Conservation (phyloP, 805 yeast genomes). For the Candida yuanshanica region DNA sequence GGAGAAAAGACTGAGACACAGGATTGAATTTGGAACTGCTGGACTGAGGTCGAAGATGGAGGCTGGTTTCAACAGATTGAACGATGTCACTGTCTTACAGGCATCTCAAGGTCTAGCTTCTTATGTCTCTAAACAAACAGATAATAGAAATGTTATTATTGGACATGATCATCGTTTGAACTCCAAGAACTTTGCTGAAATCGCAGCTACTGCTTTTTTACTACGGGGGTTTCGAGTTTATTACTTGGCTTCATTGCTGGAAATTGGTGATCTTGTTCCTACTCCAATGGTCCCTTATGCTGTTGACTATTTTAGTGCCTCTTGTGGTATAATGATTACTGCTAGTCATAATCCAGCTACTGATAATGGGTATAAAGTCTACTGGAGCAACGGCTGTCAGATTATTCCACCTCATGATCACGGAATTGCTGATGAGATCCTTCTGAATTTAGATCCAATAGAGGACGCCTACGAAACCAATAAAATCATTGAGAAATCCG, state of each 20-base stretch:
- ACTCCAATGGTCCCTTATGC: conserved; percentile 94
- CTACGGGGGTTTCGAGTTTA: conserved; percentile 64
- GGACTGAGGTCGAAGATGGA: conserved; percentile 86
- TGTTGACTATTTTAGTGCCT: conserved; percentile 54
- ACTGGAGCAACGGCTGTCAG: conserved; percentile 91
- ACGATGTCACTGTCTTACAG: conserved; percentile 81
- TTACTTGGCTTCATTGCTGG: conserved; percentile 38
- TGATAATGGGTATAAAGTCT: conserved; percentile 93
- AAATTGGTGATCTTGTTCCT: conserved; percentile 42
- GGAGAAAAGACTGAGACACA: conserved; percentile 42
- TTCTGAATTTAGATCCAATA: conserved; percentile 58
- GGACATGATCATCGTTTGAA: conserved; percentile 92
- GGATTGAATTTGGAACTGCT: conserved; percentile 89
- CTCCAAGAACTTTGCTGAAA: conserved; percentile 72
- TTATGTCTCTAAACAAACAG: conserved; percentile 33
- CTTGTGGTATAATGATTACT: conserved; percentile 89
- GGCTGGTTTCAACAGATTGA: conserved; percentile 87
- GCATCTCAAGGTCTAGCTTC: conserved; percentile 79
- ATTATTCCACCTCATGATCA: conserved; percentile 88
- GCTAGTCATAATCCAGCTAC: conserved; percentile 83
- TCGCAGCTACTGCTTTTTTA: conserved; percentile 72
- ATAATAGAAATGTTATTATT: conserved; percentile 49
- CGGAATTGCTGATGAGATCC: conserved; percentile 62
- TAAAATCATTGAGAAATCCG: conserved; percentile 29
- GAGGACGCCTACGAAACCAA: conserved; percentile 42